These are phyloP conservation scores for Pseudocercospora fijiensis DNA, from an alignment of 2,329 filamentous ascomycete genomes.

Conservation along the genomic window DNA sequence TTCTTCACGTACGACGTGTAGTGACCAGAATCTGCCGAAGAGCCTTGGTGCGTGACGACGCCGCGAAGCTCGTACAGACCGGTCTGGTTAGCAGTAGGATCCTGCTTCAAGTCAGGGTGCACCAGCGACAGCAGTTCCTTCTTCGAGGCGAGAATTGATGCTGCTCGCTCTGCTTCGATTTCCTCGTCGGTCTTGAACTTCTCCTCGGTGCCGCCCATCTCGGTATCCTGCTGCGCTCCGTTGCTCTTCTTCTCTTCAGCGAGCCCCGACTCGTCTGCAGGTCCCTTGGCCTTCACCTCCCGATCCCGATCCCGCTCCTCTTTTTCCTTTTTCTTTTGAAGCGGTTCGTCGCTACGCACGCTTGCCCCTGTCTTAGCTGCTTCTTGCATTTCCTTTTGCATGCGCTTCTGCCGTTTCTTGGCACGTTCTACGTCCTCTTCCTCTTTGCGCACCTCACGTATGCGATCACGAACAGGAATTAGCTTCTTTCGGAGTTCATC, in stretches of 20 bases:
- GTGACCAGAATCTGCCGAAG: constrained; percentile 94
- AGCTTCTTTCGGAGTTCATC: constrained; percentile 81
- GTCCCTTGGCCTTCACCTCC: constrained; percentile 36
- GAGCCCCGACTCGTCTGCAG: constrained; percentile 44
- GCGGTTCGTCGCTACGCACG: constrained; percentile 59
- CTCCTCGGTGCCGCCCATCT: constrained; percentile 73
- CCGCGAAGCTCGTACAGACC: constrained; percentile 93
- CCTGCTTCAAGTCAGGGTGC: constrained; percentile 68
- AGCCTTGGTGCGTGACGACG: constrained; percentile 93
- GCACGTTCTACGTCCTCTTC: constrained; percentile 89
- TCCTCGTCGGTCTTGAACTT: constrained; percentile 95
- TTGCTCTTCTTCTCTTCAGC: constrained; percentile 49
- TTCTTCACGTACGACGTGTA: constrained; percentile 99
- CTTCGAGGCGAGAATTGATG: constrained; percentile 74
- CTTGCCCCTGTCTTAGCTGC: constrained; percentile 39
- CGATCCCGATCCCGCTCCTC: constrained; percentile 55
- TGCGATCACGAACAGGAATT: constrained; percentile 91
- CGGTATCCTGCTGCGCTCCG: constrained; percentile 63
- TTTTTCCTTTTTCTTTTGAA: constrained; percentile 85
- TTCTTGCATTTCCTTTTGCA: constrained; percentile 57
- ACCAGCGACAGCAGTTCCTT: constrained; percentile 82
- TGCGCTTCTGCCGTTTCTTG: constrained; percentile 84
- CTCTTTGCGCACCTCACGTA: constrained; percentile 91
- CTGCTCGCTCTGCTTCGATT: constrained; percentile 79
- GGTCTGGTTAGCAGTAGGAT: constrained; percentile 85